Evolutionary conservation across 2,329 filamentous ascomycete genomes (phyloP).

Genomic region (Exophiala dermatitidis): DNA sequence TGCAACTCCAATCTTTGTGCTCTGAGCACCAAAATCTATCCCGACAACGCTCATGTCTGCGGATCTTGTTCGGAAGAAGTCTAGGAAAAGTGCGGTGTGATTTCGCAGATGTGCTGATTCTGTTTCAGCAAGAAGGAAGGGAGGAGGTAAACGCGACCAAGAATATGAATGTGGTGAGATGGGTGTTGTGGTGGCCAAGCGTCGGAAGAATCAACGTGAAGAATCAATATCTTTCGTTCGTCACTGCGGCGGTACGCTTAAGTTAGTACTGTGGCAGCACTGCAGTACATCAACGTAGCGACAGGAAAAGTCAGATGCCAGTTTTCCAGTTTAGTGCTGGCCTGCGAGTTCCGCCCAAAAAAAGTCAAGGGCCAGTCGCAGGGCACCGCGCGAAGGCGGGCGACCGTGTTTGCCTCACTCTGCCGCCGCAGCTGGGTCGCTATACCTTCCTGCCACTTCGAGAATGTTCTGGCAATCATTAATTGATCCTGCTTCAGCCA

Average conservation of each 20-base stretch:
- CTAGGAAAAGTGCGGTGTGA: conserved; percentile 1
- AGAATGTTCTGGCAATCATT: conserved; percentile 7
- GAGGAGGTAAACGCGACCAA: background rate
- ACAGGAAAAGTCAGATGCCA: background rate
- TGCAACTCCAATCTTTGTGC: conserved; percentile 95
- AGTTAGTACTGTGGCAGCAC: too few relatives aligned
- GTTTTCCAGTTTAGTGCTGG: too few relatives aligned
- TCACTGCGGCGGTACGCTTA: background rate
- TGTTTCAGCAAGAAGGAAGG: background rate
- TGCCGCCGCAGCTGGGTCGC: background rate
- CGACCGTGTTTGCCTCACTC: background rate
- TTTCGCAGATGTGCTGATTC: conserved; percentile 6
- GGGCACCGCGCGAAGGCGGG: background rate
- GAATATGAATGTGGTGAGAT: background rate
- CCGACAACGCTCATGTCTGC: conserved; percentile 57
- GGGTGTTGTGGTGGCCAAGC: background rate
- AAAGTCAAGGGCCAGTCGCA: conserved; percentile 1
- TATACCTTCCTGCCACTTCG: conserved; percentile 2
- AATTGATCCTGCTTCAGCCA: too few relatives aligned
- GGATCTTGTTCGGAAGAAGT: conserved; percentile 1
- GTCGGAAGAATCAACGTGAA: background rate
- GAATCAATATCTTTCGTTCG: background rate
- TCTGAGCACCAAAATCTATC: conserved; percentile 91
- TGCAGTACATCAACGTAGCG: background rate
- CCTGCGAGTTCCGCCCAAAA: background rate